Percentiles rank a stretch among this genome's conserved stretches.
These are phyloP conservation scores for Aspergillus sclerotialis DNA, from an alignment of 2,329 filamentous ascomycete species.

Conservation along the genomic window DNA sequence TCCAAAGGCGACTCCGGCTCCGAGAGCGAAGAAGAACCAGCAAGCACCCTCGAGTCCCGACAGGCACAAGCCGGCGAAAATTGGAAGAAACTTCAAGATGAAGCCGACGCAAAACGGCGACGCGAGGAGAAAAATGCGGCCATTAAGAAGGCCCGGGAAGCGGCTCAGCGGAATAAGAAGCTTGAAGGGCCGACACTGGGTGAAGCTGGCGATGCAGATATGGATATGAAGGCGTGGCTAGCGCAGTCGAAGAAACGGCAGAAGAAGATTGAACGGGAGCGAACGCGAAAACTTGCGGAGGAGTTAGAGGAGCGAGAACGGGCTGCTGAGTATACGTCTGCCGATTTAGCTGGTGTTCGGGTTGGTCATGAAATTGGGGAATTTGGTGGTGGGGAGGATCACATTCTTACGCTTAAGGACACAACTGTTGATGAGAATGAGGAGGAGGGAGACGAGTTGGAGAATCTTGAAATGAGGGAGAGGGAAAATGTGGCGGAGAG, in stretches of 20 bases:
- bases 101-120: slow-evolving; percentile 63
- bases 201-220: slow-evolving; percentile 59
- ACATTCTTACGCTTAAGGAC: slow-evolving; percentile 92
- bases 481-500: slow-evolving; percentile 51
- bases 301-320: slow-evolving; percentile 72
- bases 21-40: slow-evolving; percentile 53
- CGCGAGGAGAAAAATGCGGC: slow-evolving; percentile 75
- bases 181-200: slow-evolving; percentile 79
- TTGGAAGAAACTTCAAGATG: slow-evolving; percentile 58
- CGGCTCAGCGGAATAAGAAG: slow-evolving; percentile 65
- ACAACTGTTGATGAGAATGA: slow-evolving; percentile 75
- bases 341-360: slow-evolving; percentile 82
- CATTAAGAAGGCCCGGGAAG: slow-evolving; percentile 80
- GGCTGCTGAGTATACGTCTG: slow-evolving; percentile 71
- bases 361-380: slow-evolving; percentile 80
- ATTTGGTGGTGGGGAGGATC: slow-evolving; percentile 73
- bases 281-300: slow-evolving; percentile 63
- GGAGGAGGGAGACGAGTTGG: slow-evolving; percentile 80
- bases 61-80: slow-evolving; percentile 38
- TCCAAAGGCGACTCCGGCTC: slow-evolving; percentile 41
- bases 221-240: slow-evolving; percentile 82
- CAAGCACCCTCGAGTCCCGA: slow-evolving; percentile 72
- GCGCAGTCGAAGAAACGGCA: slow-evolving; percentile 86
- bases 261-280: slow-evolving; percentile 73
- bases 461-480: slow-evolving; percentile 37